These are phyloP conservation scores for Aegilops tauschii DNA, from an alignment of 176 grass and related monocot species.

Conservation along the genomic window DNA sequence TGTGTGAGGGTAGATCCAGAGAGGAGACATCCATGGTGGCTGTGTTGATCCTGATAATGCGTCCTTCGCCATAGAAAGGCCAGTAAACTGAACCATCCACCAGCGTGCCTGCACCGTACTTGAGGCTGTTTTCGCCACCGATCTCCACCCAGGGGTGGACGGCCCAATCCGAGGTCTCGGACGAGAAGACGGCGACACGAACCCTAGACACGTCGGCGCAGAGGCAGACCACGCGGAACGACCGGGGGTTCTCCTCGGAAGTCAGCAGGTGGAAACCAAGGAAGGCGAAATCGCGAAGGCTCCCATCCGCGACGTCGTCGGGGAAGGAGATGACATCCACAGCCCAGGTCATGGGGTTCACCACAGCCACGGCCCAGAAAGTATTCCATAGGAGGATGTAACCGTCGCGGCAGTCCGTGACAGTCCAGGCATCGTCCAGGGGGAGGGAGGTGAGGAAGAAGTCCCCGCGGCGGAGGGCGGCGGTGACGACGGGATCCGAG, in stretches of 20 bases:
- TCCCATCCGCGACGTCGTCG: neutral
- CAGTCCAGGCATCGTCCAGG: neutral
- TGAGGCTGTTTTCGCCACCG: no score
- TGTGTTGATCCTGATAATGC: no score
- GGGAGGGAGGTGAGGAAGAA: slow-evolving; percentile 10
- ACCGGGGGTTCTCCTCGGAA: neutral
- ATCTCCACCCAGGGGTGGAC: no score
- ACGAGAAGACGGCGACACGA: neutral
- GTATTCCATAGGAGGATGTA: neutral
- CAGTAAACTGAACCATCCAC: no score
- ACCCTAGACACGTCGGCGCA: neutral
- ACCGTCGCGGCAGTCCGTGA: neutral
- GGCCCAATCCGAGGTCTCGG: accelerated
- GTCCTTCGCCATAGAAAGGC: no score
- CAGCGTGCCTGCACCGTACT: no score
- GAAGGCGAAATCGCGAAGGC: neutral
- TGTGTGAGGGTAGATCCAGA: neutral
- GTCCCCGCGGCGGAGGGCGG: neutral
- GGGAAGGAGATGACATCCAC: neutral
- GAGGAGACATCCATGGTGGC: no score
- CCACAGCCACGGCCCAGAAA: neutral
- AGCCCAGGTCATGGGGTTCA: neutral
- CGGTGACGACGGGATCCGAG: neutral
- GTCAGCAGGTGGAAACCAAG: neutral
- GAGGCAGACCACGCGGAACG: neutral